Percentiles rank a stretch among this genome's conserved stretches.
Conservation (phyloP, 2,329 filamentous ascomycete genomes). For the Arachnomyces sp. region DNA sequence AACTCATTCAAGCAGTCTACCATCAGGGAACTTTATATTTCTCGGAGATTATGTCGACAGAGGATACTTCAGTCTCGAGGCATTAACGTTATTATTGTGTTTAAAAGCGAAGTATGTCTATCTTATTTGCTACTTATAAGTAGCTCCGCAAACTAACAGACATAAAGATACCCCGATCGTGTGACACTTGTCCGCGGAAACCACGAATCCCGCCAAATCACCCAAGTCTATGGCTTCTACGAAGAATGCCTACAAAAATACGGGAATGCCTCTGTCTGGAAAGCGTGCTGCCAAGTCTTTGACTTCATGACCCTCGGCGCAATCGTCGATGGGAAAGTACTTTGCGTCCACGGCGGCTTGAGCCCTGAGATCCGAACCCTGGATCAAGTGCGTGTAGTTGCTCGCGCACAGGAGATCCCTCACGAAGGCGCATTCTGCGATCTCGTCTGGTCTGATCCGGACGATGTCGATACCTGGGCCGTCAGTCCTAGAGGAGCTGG, state of each 20-base stretch:
- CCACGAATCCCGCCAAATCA: conserved; percentile 70
- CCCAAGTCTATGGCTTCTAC: conserved; percentile 72
- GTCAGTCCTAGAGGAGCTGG: conserved; percentile 62
- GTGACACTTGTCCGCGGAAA: conserved; percentile 68
- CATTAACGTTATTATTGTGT: conserved; percentile 64
- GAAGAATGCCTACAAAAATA: conserved; percentile 72
- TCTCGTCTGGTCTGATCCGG: conserved; percentile 68
- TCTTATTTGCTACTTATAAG: background rate
- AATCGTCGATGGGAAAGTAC: conserved; percentile 65
- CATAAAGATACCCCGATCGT: conserved; percentile 60
- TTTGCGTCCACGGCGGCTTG: conserved; percentile 65
- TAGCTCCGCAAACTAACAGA: conserved; percentile 6
- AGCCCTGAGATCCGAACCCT: conserved; percentile 67
- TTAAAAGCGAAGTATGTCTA: conserved; percentile 59
- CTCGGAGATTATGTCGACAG: conserved; percentile 67
- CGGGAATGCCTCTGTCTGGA: conserved; percentile 71
- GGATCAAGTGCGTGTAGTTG: conserved; percentile 67
- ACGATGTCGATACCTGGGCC: conserved; percentile 63
- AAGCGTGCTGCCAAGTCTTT: conserved; percentile 70
- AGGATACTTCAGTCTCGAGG: conserved; percentile 67
- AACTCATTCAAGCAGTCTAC: conserved; percentile 25
- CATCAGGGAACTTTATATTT: conserved; percentile 65
- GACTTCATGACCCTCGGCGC: conserved; percentile 69
- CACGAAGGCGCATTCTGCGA: conserved; percentile 73
- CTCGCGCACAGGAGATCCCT: conserved; percentile 66